Conservation (phyloP, 768 basidiomycete genomes). For the Russula abietina region DNA sequence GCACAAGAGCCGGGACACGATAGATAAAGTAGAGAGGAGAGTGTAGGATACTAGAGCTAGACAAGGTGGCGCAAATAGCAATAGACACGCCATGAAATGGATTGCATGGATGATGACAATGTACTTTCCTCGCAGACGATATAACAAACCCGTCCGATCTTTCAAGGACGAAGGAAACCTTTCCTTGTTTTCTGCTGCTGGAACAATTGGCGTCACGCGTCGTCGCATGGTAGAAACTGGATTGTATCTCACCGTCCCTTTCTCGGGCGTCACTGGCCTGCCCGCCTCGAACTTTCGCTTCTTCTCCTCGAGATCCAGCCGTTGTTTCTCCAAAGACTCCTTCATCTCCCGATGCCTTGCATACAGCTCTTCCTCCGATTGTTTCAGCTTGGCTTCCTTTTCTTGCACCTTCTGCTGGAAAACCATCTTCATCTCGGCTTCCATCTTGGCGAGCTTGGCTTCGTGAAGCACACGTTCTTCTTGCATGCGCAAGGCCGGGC, state of each 20-base stretch:
- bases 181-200: constrained; percentile 43
- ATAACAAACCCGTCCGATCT: constrained; percentile 25
- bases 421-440: constrained; percentile 99
- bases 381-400: constrained; percentile 98
- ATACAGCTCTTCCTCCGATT: constrained; percentile 98
- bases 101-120: constrained; percentile 28
- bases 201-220: background rate
- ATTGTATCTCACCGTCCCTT: constrained; percentile 59
- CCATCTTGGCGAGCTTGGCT: constrained; percentile 97
- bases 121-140: constrained; percentile 28
- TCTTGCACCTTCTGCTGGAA: constrained; percentile 99
- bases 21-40: constrained; percentile 33
- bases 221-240: constrained; percentile 3
- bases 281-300: constrained; percentile 94
- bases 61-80: constrained; percentile 36
- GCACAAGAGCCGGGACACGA: constrained; percentile 22
- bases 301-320: constrained; percentile 94
- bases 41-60: constrained; percentile 41
- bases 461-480: constrained; percentile 96
- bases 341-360: constrained; percentile 99
- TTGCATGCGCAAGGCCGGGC: constrained; percentile 92
- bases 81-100: constrained; percentile 32
- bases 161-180: constrained; percentile 66
- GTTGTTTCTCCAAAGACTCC: constrained; percentile 96
- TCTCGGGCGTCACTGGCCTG: constrained; percentile 92